phyloP scores from a whole-genome alignment of 2,329 filamentous ascomycete species.

The Lecanicillium sp. region DNA sequence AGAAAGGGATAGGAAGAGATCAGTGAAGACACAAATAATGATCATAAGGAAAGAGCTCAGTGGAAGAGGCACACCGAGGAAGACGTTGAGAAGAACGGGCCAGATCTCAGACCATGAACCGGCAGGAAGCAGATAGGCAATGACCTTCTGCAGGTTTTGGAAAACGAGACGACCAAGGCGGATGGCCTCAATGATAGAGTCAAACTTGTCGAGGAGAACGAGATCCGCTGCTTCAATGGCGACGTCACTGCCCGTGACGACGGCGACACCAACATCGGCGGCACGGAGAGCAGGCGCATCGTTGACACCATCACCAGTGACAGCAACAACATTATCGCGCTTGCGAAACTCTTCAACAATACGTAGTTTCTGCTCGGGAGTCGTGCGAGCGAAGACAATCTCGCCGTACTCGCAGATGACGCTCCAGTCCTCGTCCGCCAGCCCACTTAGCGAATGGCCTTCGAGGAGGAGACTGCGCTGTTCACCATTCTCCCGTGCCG shows the following conservation, averaged over 20 bases:
- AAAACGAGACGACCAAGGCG: slow-evolving; percentile 35
- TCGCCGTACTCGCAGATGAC: slow-evolving; percentile 45
- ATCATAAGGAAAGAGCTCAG: slow-evolving; percentile 51
- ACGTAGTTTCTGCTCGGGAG: slow-evolving; percentile 63
- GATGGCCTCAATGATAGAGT: slow-evolving; percentile 63
- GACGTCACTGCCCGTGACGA: slow-evolving; percentile 58
- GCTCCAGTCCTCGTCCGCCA: slow-evolving; percentile 44
- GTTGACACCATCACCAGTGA: slow-evolving; percentile 70
- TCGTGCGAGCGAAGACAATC: slow-evolving; percentile 63
- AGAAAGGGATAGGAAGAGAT: slow-evolving; percentile 44
- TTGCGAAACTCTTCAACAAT: slow-evolving; percentile 64
- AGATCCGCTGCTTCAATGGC: slow-evolving; percentile 60
- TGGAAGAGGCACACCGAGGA: slow-evolving; percentile 46
- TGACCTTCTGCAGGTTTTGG: slow-evolving; percentile 37
- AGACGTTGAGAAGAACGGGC: slow-evolving; percentile 51
- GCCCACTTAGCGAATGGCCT: slow-evolving; percentile 51
- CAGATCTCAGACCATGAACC: slow-evolving; percentile 52
- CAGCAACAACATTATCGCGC: slow-evolving; percentile 55
- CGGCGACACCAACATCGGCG: slow-evolving; percentile 63
- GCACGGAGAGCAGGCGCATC: slow-evolving; percentile 61
- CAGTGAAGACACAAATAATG: slow-evolving; percentile 51
- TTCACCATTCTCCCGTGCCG: slow-evolving; percentile 19
- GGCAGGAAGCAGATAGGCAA: slow-evolving; percentile 42
- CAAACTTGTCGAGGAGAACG: slow-evolving; percentile 64
- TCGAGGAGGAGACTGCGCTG: slow-evolving; percentile 34